Conservation (phyloP, 768 basidiomycete species). For the Asterophora lycoperdoides region DNA sequence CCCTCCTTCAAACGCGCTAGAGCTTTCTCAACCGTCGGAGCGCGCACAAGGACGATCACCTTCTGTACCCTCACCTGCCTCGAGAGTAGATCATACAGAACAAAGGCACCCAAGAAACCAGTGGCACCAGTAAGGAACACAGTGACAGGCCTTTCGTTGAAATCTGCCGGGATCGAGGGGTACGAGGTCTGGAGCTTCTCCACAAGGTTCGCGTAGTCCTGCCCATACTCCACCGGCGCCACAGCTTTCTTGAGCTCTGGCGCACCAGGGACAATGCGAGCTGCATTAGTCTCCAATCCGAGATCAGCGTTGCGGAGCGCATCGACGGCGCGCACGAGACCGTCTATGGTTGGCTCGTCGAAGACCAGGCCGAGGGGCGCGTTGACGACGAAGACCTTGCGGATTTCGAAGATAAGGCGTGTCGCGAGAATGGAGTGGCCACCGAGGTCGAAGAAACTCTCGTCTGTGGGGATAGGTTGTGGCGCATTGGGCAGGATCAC, state of each 20-base stretch:
- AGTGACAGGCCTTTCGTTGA: conserved; percentile 51
- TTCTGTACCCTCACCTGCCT: conserved; percentile 63
- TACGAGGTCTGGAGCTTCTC: conserved; percentile 59
- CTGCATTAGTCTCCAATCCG: conserved; percentile 35
- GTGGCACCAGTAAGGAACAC: conserved; percentile 97
- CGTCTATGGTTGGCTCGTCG: conserved; percentile 79
- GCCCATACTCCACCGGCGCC: conserved; percentile 62
- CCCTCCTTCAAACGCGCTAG: conserved; percentile 66
- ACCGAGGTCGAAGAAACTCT: conserved; percentile 97
- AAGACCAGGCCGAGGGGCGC: conserved; percentile 92
- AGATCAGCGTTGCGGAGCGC: conserved; percentile 73
- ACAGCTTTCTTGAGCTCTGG: conserved; percentile 20
- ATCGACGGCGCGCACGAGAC: conserved; percentile 76
- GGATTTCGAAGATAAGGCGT: conserved; percentile 92
- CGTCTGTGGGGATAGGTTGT: conserved; percentile 76
- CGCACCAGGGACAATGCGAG: conserved; percentile 2
- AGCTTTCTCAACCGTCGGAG: conserved; percentile 55
- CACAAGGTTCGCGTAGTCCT: conserved; percentile 67
- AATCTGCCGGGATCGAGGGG: conserved; percentile 53
- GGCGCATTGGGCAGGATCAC: conserved; percentile 76
- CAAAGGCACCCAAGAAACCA: conserved; percentile 93
- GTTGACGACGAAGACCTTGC: conserved; percentile 86
- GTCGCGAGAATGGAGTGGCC: conserved; percentile 99
- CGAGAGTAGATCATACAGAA: conserved; percentile 74
- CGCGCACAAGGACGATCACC: conserved; percentile 91